Evolutionary conservation across 129 eudicot species (phyloP), one percentile per base, ranked within the genome.

Genomic region (Flaveria ramosissima): DNA sequence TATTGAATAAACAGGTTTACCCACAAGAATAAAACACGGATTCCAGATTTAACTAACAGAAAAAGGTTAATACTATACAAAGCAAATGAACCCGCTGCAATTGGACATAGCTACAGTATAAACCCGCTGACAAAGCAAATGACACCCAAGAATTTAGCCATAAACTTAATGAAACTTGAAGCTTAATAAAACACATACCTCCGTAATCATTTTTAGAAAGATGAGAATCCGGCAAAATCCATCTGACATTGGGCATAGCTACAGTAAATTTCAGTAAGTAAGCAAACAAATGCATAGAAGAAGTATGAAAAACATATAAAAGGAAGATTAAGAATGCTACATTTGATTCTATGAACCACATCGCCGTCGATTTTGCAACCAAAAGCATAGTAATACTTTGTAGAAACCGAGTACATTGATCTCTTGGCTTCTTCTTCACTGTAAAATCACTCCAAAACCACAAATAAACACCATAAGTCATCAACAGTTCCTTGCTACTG

Each of bases 141-240:
- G 36, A 3, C 36, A 30, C 41, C 41, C 41, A 36, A 36, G 41
- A 36, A 5, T 36, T 36, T 36, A 36, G 41, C 41, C 41, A 36
- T 36, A 36, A 36, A 36, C 41, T 36, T 36, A 0, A 36, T 36
- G 41, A 36, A 36, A 6, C 41, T 43, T 43, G 41, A 36, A 36
- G 41, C 41, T 43, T 43, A 77, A 71, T 39, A 50, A 66, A 16
- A 65, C 48, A 27, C 70, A 68, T 67, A 88, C 89, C 92, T 77
- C 86, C 88, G 59, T 83, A 88, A 57, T 52, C 84, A 57, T 76
- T 71, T 55, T 78, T 83, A 76, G 24, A 45, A 63, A 82, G 46
- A 62, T 87, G 78, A 13, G 88, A 84, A 45, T 87, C 91, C 4
- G 86, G 88, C 52, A 84, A 83, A 78, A 84, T 66, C 91, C 88